Conservation (phyloP, 106 monocot species). For the Platanthera guangdongensis region DNA sequence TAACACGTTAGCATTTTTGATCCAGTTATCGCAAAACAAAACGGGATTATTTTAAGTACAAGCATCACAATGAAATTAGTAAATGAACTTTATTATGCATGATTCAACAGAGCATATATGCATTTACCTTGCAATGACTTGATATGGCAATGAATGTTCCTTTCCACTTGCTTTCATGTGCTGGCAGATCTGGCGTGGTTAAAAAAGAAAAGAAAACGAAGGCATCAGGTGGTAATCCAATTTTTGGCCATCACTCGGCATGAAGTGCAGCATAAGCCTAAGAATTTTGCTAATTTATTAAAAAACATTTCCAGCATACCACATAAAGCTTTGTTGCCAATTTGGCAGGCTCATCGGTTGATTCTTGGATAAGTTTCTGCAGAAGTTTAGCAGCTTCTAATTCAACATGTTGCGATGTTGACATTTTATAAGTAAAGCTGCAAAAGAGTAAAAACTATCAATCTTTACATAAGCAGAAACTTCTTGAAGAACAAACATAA, state of each 20-base stretch:
- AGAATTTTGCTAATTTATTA: not conserved
- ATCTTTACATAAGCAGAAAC: not conserved
- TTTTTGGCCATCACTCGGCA: not conserved
- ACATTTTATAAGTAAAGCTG: conserved; percentile 44
- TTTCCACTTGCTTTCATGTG: conserved; percentile 81
- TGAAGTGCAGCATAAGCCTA: not conserved
- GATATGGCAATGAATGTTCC: conserved; percentile 73
- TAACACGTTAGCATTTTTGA: not conserved
- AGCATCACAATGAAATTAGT: not conserved
- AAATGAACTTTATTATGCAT: conserved; percentile 4
- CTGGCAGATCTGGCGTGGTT: conserved; percentile 49
- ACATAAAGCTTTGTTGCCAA: conserved; percentile 90
- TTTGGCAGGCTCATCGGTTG: conserved; percentile 93
- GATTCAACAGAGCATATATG: conserved; percentile 4
- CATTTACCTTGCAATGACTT: conserved; percentile 66
- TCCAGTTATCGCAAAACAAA: not conserved
- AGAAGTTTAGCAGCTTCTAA: conserved; percentile 91
- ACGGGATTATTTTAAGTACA: not conserved
- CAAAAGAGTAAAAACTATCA: not conserved
- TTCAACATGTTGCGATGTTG: conserved; percentile 77
- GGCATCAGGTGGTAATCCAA: conserved; percentile 2
- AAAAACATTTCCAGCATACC: conserved; percentile 28
- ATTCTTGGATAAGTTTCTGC: conserved; percentile 93
- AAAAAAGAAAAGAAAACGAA: conserved; percentile 13
- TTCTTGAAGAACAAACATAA: not conserved